Evolutionary conservation across 371 early-diverging fungal genomes (phyloP), one percentile per base, ranked within the genome.

Genomic region (Choanephora cucurbitarum): DNA sequence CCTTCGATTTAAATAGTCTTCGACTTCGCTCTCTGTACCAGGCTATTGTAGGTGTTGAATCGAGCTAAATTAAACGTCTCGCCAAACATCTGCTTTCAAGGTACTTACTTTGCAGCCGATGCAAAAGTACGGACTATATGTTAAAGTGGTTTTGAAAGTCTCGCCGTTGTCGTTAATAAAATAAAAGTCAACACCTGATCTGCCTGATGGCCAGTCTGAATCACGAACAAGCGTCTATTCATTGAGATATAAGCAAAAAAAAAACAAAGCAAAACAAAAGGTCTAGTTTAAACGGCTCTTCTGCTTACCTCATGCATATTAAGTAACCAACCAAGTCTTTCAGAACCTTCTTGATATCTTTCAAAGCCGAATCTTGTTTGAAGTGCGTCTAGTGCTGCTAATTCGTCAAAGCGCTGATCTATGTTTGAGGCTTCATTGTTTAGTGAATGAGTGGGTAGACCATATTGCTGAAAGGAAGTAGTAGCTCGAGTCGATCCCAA

Each of bases 91-190:
- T n/a, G n/a, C n/a, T 14, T 43, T 33, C 1, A 19, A 5, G 24
- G 18, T 17, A 1, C 54, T 59, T 69, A 91, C 90, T 74, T 86
- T 86, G 80, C 94, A 90, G 8, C 87, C 79, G 43, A 98, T 79
- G 50, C 79, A 93, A 49, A 97, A 94, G 72, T 98, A 98, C 0
- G 99, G 97, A 45, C 85, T 83, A 69, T 90, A 94, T 8, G 84
- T 43, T 13, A 94, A 34, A 4, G 95, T 94, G 19, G 88, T 78
- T 63, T 94, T 97, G 79, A 98, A 98, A 11, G 88, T 84, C 23
- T 80, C 82, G 14, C 95, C 96, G 54, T 92, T 93, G 37, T 93
- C 94, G 49, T 91, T 88, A 23, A 96, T 71, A 65, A 98, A 98
- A 64, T 96, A 97, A 46, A 87, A 89, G 67, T 97, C 94, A 1